These are phyloP conservation scores for Delonix regia DNA, from an alignment of 306 rosid species.

Conservation along the genomic window DNA sequence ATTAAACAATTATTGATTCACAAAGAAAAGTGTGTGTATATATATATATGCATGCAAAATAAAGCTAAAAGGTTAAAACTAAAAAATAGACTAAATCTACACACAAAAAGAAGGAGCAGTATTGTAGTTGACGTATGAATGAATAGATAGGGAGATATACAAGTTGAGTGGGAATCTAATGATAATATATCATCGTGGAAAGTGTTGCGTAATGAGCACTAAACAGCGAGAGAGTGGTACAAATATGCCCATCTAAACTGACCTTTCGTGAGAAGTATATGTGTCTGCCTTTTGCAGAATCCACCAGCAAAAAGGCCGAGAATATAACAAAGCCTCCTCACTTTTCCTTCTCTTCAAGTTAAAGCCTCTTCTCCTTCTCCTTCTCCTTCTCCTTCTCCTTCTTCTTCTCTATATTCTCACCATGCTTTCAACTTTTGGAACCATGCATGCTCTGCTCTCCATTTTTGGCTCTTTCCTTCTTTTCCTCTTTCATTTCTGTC, in stretches of 20 bases:
- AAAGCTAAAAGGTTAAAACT: too few relatives aligned
- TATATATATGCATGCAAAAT: too few relatives aligned
- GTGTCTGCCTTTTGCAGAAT: background rate
- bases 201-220: background rate
- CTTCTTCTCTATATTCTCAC: too few relatives aligned
- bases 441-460: background rate
- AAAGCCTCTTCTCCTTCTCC: background rate
- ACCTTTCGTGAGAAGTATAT: background rate
- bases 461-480: too few relatives aligned
- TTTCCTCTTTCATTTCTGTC: too few relatives aligned
- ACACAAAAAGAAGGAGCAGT: too few relatives aligned
- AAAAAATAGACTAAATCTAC: too few relatives aligned
- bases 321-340: background rate
- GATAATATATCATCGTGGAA: background rate
- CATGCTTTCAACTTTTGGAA: background rate
- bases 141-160: too few relatives aligned
- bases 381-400: too few relatives aligned
- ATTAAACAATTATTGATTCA: too few relatives aligned
- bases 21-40: too few relatives aligned
- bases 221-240: background rate
- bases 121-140: background rate
- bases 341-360: background rate
- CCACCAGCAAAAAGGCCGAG: background rate
- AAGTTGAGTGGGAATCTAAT: slow-evolving; percentile 26
- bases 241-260: background rate